These are phyloP conservation scores for Syzygium jambos DNA, from an alignment of 345 rosid species.

Conservation along the genomic window DNA sequence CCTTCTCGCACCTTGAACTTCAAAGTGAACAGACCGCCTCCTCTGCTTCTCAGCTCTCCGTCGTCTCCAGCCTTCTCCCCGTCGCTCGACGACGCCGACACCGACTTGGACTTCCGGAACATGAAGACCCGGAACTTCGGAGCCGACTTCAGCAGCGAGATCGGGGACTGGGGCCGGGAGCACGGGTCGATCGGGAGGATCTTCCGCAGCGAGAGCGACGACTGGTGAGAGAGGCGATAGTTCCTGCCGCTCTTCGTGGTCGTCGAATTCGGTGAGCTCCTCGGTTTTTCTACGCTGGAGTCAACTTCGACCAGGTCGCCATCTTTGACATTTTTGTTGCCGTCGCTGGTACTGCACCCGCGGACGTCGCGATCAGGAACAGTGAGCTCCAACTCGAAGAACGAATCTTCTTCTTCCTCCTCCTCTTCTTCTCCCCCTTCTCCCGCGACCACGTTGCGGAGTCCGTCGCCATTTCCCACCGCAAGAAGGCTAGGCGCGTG, in stretches of 20 bases:
- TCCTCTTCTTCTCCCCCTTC: slow-evolving; percentile 56
- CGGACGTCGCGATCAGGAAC: slow-evolving; percentile 26
- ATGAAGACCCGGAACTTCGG: slow-evolving; percentile 42
- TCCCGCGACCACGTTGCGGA: not conserved
- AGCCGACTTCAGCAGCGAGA: slow-evolving; percentile 49
- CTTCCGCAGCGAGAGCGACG: slow-evolving; percentile 20
- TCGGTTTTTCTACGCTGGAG: not conserved
- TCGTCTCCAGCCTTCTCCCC: slow-evolving; percentile 7
- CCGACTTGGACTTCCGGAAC: slow-evolving; percentile 46
- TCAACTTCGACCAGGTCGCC: not conserved
- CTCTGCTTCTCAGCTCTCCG: slow-evolving; percentile 8
- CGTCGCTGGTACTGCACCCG: not conserved
- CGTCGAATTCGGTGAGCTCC: not conserved
- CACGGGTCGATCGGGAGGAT: slow-evolving; percentile 56
- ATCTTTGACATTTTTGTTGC: slow-evolving; percentile 9
- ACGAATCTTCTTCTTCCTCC: slow-evolving; percentile 48
- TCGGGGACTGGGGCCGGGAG: slow-evolving; percentile 56
- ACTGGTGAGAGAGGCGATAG: not conserved
- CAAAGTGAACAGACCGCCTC: slow-evolving; percentile 22
- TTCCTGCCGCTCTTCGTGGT: not conserved
- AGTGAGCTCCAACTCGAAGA: slow-evolving; percentile 79
- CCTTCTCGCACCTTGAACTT: slow-evolving; percentile 36
- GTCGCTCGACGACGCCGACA: slow-evolving; percentile 5
- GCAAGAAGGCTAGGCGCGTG: not conserved
- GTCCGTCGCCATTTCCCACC: not conserved